These are phyloP conservation scores for Geotrichum restrictum DNA, from an alignment of 1,139 yeast genomes.

Conservation along the genomic window DNA sequence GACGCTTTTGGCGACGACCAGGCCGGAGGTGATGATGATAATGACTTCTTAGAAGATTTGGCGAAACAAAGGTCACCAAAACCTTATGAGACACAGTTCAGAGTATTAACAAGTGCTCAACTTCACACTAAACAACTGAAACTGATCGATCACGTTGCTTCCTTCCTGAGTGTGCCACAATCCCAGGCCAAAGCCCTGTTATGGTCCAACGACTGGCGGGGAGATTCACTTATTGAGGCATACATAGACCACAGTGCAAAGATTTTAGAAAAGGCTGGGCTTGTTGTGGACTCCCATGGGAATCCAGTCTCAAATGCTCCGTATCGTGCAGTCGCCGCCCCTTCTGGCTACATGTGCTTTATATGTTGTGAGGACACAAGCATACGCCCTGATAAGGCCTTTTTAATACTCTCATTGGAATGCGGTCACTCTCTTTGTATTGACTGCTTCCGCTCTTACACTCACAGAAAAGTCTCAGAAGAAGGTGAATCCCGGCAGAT, in stretches of 20 bases:
- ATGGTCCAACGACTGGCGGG: constrained; percentile 67
- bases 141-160: constrained; percentile 34
- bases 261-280: constrained; percentile 50
- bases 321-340: constrained; percentile 31
- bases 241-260: constrained; percentile 54
- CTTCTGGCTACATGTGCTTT: constrained; percentile 47
- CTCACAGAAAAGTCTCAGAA: constrained; percentile 48
- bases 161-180: constrained; percentile 40
- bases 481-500: constrained; percentile 50
- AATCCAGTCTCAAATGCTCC: constrained; percentile 19
- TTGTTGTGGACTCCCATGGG: constrained; percentile 29
- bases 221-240: constrained; percentile 63
- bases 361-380: constrained; percentile 65
- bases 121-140: constrained; percentile 31
- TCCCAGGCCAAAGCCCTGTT: constrained; percentile 52
- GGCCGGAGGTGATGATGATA: constrained; percentile 14
- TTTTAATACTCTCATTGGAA: constrained; percentile 50
- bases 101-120: constrained; percentile 32
- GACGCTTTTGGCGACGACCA: constrained; percentile 17
- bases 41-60: constrained; percentile 18
- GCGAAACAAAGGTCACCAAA: constrained; percentile 18
- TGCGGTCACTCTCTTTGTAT: constrained; percentile 72
- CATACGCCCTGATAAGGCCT: constrained; percentile 23
- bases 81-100: constrained; percentile 32
- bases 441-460: constrained; percentile 61